Evolutionary conservation across 495 filamentous ascomycete genomes (phyloP).

Genomic region (Penicillium canariense): DNA sequence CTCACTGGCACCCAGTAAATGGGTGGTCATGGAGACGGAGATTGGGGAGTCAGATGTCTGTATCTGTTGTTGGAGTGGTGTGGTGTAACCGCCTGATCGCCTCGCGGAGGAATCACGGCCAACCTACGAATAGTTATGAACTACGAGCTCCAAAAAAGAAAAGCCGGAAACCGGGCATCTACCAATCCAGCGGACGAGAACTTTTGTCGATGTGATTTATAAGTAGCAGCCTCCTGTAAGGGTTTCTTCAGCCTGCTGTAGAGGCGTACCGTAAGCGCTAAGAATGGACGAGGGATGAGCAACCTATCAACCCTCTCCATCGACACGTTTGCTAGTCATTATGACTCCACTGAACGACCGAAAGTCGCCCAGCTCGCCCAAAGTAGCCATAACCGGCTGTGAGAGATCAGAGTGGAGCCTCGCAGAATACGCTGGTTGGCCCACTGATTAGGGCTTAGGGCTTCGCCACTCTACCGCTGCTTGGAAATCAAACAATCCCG

Average conservation of each 20-base stretch:
- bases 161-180: constrained; percentile 5
- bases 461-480: constrained; percentile 46
- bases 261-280: background rate
- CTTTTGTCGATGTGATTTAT: constrained; percentile 2
- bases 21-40: background rate
- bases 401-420: constrained; percentile 23
- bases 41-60: constrained; percentile 7
- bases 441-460: constrained; percentile 46
- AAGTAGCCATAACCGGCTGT: background rate
- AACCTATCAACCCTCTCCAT: background rate
- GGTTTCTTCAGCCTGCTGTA: background rate
- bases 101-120: background rate
- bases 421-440: constrained; percentile 27
- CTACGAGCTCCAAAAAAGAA: constrained; percentile 9
- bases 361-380: too few species aligned
- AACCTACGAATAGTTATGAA: constrained; percentile 8
- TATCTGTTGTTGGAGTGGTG: constrained; percentile 1
- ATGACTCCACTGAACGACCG: background rate
- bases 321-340: constrained; percentile 1
- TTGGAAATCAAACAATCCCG: constrained; percentile 52
- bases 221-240: background rate
- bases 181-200: background rate
- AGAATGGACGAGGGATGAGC: background rate
- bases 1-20: constrained; percentile 45
- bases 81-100: constrained; percentile 7